phyloP scores from a whole-genome alignment of 1,284 basidiomycete species.

The Ustilago nuda region DNA sequence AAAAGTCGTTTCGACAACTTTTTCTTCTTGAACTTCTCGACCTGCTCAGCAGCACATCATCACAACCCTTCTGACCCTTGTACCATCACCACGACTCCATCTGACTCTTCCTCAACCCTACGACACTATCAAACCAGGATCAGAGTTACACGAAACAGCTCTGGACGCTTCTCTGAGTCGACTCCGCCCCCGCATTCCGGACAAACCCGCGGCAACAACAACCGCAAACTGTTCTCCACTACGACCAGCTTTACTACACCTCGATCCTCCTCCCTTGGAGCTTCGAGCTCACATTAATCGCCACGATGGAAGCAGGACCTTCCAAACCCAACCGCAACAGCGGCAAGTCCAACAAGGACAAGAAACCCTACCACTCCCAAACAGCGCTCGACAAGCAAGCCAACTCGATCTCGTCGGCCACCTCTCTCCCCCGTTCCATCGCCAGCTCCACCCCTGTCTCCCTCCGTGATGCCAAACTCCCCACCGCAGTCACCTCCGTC shows the following conservation, averaged over 20 bases:
- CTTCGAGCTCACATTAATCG: background rate
- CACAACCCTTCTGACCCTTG: background rate
- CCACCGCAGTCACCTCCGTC: constrained; percentile 57
- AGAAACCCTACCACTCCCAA: constrained; percentile 43
- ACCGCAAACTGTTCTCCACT: no score
- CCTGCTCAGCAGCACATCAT: background rate
- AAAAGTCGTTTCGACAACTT: constrained; percentile 8
- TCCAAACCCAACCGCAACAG: constrained; percentile 28
- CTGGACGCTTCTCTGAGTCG: background rate
- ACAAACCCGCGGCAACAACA: no score
- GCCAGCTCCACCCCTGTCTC: constrained; percentile 56
- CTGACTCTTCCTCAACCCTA: background rate
- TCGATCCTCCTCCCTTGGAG: background rate
- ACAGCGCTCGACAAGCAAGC: constrained; percentile 61
- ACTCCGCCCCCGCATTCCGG: no score
- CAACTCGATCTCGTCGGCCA: constrained; percentile 58
- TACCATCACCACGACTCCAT: constrained; percentile 1
- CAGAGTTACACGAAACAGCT: background rate
- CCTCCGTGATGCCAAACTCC: constrained; percentile 52
- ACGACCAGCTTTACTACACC: background rate
- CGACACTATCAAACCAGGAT: background rate
- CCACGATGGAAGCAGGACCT: constrained; percentile 46
- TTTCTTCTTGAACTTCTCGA: constrained; percentile 11
- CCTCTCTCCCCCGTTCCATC: constrained; percentile 60
- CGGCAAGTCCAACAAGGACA: constrained; percentile 17